These are phyloP conservation scores for Scleroderma citrinum DNA, from an alignment of 768 basidiomycete genomes.

Conservation along the genomic window DNA sequence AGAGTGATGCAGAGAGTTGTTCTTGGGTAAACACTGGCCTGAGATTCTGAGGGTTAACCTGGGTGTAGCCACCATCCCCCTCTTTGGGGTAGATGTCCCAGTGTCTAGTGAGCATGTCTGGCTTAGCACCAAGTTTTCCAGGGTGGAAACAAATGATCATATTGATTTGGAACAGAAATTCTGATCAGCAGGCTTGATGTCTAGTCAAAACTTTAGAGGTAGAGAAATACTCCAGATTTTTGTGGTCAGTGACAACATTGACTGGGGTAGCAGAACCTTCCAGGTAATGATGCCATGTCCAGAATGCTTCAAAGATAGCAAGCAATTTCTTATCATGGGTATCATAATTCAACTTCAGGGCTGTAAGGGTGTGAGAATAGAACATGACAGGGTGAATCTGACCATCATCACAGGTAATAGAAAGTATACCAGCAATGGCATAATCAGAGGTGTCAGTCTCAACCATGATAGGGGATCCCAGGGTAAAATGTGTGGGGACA, in stretches of 20 bases:
- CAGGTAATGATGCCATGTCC: conserved; percentile 30
- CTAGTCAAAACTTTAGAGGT: conserved; percentile 17
- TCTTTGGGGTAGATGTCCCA: no score
- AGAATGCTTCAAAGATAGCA: conserved; percentile 36
- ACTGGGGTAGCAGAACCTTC: conserved; percentile 4
- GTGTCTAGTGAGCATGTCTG: not conserved
- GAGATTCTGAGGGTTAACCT: not conserved
- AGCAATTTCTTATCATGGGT: conserved; percentile 31
- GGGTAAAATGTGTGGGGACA: not conserved
- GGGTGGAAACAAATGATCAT: not conserved
- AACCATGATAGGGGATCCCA: not conserved
- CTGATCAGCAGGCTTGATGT: conserved; percentile 20
- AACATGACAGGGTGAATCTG: conserved; percentile 33
- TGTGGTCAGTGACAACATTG: conserved; percentile 28
- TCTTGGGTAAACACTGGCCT: not conserved
- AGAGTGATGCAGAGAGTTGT: not conserved
- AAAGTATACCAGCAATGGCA: not conserved
- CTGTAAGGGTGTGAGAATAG: not conserved
- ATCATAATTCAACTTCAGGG: conserved; percentile 40
- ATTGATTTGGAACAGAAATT: conserved; percentile 34
- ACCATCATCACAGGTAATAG: conserved; percentile 3
- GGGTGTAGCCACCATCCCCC: not conserved
- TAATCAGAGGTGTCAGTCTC: not conserved
- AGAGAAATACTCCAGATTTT: conserved; percentile 33
- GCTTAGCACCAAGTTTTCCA: not conserved